These are phyloP conservation scores for Gynandropsis gynandra DNA, from an alignment of 345 rosid genomes.

Conservation along the genomic window DNA sequence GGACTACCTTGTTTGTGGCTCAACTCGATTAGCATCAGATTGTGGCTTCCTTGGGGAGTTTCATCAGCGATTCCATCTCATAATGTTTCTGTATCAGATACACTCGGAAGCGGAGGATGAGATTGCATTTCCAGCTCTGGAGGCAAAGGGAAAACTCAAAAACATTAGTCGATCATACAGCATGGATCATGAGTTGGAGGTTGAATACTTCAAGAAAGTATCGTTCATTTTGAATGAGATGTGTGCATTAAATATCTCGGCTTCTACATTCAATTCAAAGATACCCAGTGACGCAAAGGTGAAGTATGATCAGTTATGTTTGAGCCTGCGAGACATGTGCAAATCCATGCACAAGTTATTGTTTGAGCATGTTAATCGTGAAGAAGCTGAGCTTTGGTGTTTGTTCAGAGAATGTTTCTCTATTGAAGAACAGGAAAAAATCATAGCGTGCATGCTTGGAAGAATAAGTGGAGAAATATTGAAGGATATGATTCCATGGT, in stretches of 20 bases:
- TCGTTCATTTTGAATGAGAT: conserved; percentile 58
- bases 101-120: conserved; percentile 79
- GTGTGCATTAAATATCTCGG: conserved; percentile 31
- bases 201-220: conserved; percentile 40
- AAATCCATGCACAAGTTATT: conserved; percentile 54
- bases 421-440: conserved; percentile 62
- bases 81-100: conserved; percentile 45
- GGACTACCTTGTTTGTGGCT: conserved; percentile 53
- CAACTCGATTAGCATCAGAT: conserved; percentile 47
- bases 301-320: conserved; percentile 40
- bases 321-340: conserved; percentile 53
- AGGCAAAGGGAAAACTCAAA: conserved; percentile 51
- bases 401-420: conserved; percentile 54
- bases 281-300: conserved; percentile 20
- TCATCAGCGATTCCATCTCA: conserved; percentile 42
- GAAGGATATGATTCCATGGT: conserved; percentile 78
- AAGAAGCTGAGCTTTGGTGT: conserved; percentile 75
- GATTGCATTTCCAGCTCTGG: conserved; percentile 75
- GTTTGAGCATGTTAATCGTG: conserved; percentile 57
- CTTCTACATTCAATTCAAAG: conserved; percentile 24
- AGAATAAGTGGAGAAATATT: conserved; percentile 60
- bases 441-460: conserved; percentile 62
- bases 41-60: conserved; percentile 45
- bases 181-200: conserved; percentile 63
- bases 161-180: conserved; percentile 58